phyloP scores from a whole-genome alignment of 345 rosid species.

The Citrus reticulata region DNA sequence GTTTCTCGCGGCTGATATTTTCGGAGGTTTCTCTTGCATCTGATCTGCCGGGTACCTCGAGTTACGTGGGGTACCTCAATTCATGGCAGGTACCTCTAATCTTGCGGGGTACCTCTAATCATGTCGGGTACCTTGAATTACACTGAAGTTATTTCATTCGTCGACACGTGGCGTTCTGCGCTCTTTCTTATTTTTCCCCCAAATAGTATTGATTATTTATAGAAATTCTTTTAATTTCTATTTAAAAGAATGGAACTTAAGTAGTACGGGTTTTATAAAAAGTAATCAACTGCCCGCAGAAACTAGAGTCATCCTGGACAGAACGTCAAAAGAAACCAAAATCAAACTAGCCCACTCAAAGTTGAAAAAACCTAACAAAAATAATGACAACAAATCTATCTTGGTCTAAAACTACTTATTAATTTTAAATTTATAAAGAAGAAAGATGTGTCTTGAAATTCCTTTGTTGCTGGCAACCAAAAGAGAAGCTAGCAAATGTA shows the following conservation, averaged over 20 bases:
- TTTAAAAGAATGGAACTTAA: background rate
- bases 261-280: background rate
- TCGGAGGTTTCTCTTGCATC: too few relatives aligned
- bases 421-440: background rate
- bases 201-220: background rate
- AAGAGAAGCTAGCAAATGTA: background rate
- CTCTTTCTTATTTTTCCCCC: too few relatives aligned
- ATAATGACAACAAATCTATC: background rate
- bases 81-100: too few relatives aligned
- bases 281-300: background rate
- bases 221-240: background rate
- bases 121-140: too few relatives aligned
- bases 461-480: background rate
- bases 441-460: background rate
- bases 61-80: too few relatives aligned
- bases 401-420: background rate
- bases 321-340: background rate
- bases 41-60: too few relatives aligned
- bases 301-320: background rate
- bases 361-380: background rate
- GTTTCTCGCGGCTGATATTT: too few relatives aligned
- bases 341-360: background rate
- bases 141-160: background rate
- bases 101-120: too few relatives aligned
- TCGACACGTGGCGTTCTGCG: too few relatives aligned